A percentile compares a stretch with the other conserved stretches of the same genome.
Evolutionary conservation across 257 asterid species (phyloP).

Genomic region (Solanum bulbocastanum): DNA sequence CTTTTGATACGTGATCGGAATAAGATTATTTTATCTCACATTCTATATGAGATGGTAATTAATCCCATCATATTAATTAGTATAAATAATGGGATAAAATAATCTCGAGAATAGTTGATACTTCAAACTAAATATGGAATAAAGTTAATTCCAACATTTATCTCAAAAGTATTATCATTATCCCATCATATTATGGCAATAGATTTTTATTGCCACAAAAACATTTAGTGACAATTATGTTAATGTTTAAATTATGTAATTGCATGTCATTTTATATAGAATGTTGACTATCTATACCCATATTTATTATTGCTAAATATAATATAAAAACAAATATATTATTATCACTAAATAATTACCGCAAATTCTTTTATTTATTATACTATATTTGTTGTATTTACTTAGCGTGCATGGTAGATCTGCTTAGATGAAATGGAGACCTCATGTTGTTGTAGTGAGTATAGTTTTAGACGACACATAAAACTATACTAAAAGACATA

Average conservation of each 20-base stretch:
- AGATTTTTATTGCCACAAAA: background rate
- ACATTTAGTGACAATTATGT: too few relatives aligned
- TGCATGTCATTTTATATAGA: too few relatives aligned
- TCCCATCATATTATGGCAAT: background rate
- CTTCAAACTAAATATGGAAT: background rate
- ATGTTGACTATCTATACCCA: too few relatives aligned
- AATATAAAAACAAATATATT: too few relatives aligned
- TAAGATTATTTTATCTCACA: too few relatives aligned
- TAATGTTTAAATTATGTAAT: too few relatives aligned
- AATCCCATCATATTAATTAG: background rate
- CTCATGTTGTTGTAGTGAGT: background rate
- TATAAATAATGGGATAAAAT: background rate
- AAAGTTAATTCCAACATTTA: background rate
- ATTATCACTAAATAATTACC: too few relatives aligned
- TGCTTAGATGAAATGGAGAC: background rate
- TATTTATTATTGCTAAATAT: too few relatives aligned
- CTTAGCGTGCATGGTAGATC: background rate
- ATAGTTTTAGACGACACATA: too few relatives aligned
- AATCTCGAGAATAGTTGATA: background rate
- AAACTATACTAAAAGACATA: too few relatives aligned
- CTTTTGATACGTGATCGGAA: accelerated
- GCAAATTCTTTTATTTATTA: too few relatives aligned
- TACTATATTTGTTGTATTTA: background rate
- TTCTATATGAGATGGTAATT: background rate
- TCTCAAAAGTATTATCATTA: background rate